Base-by-base conservation (phyloP, 2,329 filamentous ascomycete genomes). In the Fusarium decemcellulare region DNA sequence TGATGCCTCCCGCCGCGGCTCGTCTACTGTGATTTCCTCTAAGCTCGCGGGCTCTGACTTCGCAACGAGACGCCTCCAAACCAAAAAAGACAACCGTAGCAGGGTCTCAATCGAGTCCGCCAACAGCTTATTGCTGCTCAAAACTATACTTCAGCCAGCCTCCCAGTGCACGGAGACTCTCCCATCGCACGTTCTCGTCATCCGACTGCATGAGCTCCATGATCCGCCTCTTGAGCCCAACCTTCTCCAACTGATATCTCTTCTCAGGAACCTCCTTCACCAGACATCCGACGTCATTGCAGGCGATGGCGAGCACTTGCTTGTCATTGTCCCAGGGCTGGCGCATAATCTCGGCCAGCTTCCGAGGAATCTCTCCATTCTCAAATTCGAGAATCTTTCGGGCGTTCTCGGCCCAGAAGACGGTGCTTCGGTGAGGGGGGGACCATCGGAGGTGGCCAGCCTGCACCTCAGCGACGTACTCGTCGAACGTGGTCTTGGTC, bases 131-230 rank as follows among this genome's bases (percentile, higher is more conserved):
- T 73, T 75, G 68, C 68, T 78, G 74, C 71, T 90, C 87, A 72
- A 90, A 89, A 79, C 86, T 90, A 74, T 90, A 90, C 83, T 89
- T 89, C 75, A 90, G 79, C 88, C 88, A 90, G 16, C 87, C 86
- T 18, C 87, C 88, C 42, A 98, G 89, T 15, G 95, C 94, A 75
- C 92, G 90, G 82, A 98, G 82, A 80, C 93, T 96, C 85, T 98
- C 95, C 94, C 94, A 98, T 76, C 95, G 87, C 48, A 98, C 93
- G 63, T 90, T 91, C 83, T 97, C 94, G 75, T 97, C 94, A 62
- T 90, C 87, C 77, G 97, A 93, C 75, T 90, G 91, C 95, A 98
- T 98, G 76, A 98, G 85, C 82, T 94, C 93, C 94, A 98, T 97
- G 65, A 97, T 91, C 71, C 93, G 87, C 16, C 88, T 89, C 87